Evolutionary conservation across 495 filamentous ascomycete species (phyloP), one percentile per base, ranked within the genome.

Genomic region (Friedmanniomyces simplex): DNA sequence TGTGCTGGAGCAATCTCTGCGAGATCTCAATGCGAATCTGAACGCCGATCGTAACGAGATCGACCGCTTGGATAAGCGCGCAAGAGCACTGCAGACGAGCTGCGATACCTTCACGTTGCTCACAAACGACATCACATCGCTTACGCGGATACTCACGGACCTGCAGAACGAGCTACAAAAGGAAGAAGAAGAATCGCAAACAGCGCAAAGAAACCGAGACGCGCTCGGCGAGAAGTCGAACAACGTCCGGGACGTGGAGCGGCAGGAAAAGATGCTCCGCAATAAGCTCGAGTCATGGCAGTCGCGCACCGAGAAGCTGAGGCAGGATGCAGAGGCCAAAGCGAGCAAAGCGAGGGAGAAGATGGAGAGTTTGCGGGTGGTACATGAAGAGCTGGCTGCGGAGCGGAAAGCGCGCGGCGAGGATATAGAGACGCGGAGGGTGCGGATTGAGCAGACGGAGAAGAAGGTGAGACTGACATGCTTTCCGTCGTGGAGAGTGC

Each of bases 401-500:
- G 94, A 98, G 76, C 77, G 89, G 60, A 76, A 77, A 0, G 88
- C 88, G 51, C 91, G 91, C 72, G 84, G 84, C 36, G 80, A 83
- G 21, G 93, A 96, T 67, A 93, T 97, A 74, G 93, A 98, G 74
- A 80, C 81, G 66, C 79, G 90, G 69, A 81, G 88, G 61, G 89
- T 96, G 11, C 73, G 89, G 52, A 97, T 97, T 59, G 91, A 97
- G 74, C 89, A 95, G 76, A 96, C 88, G 32, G 93, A 96, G 81
- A 96, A 95, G 77, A 96, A 97, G 87, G 90, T 91, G 45, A 56
- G 58, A 13, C 78, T 59, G 76, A 65, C 57, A 22, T 21, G 2
- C 4, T 48, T 34, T 13, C 20, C 18, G 52, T 14, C 20, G 22
- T 37, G n/a, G 32, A n/a, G 45, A 42, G 30, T 22, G n/a, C n/a